Percentiles rank a stretch among this genome's conserved stretches.
These are phyloP conservation scores for Marasmius fiardii DNA, from an alignment of 1,284 basidiomycete genomes.

Conservation along the genomic window DNA sequence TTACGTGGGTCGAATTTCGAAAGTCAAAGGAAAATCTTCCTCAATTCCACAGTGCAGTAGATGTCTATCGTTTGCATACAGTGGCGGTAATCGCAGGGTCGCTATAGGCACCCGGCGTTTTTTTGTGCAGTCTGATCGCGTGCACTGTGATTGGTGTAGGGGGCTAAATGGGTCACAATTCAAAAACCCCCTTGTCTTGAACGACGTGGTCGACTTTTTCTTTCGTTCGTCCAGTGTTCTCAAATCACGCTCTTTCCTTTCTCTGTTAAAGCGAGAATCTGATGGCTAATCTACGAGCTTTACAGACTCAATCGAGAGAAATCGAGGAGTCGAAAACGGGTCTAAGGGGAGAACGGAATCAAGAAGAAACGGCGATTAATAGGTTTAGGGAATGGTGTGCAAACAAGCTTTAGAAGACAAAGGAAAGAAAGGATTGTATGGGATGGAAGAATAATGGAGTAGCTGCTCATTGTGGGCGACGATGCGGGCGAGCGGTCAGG, in stretches of 20 bases:
- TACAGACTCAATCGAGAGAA: neutral
- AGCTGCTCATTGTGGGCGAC: neutral
- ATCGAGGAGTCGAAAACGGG: neutral
- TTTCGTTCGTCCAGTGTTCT: neutral
- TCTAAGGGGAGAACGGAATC: too few species aligned
- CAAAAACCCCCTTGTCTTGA: conserved; percentile 1
- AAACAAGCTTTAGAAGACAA: neutral
- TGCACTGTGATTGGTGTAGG: neutral
- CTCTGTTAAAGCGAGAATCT: neutral
- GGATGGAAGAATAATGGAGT: neutral
- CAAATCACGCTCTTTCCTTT: neutral
- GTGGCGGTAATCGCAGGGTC: too few species aligned
- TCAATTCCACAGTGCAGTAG: too few species aligned
- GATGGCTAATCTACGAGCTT: neutral
- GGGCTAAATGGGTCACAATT: conserved; percentile 1
- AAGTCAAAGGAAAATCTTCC: too few species aligned
- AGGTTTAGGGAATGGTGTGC: neutral
- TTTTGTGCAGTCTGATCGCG: neutral
- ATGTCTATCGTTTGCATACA: too few species aligned
- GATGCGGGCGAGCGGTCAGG: neutral
- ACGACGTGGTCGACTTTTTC: conserved; percentile 1
- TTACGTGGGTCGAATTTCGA: too few species aligned
- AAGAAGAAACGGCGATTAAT: neutral
- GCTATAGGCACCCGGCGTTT: neutral
- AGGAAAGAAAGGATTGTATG: neutral